Conservation (phyloP, 108 stramenopile genomes). For the Skeletonema grethae region DNA sequence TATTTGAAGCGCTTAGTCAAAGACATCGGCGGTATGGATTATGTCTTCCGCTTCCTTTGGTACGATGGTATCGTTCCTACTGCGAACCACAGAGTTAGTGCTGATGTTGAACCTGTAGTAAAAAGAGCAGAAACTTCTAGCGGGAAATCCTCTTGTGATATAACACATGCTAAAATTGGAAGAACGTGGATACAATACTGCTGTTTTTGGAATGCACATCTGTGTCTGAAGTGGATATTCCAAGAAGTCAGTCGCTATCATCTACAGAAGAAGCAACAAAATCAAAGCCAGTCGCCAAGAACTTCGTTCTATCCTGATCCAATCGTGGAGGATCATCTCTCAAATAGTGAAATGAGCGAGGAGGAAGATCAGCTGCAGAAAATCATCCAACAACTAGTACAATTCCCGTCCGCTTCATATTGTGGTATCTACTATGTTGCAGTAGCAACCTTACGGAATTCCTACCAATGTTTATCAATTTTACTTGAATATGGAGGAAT, state of each 20-base stretch:
- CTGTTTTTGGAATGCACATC: slow-evolving; percentile 39
- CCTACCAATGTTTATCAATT: slow-evolving; percentile 24
- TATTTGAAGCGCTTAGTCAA: slow-evolving; percentile 32
- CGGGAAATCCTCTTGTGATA: neutral
- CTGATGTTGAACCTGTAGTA: neutral
- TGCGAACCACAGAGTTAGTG: neutral
- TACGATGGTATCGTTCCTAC: slow-evolving; percentile 38
- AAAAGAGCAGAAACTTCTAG: neutral
- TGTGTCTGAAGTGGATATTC: slow-evolving; percentile 40
- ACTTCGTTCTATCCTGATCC: neutral
- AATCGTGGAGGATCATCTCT: neutral
- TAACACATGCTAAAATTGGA: slow-evolving; percentile 14
- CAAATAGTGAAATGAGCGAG: neutral
- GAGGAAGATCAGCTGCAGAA: slow-evolving; percentile 4
- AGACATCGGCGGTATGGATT: slow-evolving; percentile 35
- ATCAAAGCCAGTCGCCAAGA: neutral
- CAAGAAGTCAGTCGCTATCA: slow-evolving; percentile 26
- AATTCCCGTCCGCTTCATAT: slow-evolving; percentile 29
- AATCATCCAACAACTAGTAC: slow-evolving; percentile 29
- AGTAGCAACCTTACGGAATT: slow-evolving; percentile 39
- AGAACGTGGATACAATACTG: slow-evolving; percentile 47
- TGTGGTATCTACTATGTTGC: slow-evolving; percentile 37
- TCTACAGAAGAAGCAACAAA: slow-evolving; percentile 13
- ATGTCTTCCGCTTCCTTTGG: slow-evolving; percentile 43
- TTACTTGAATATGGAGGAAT: slow-evolving; percentile 35